Conservation (phyloP, 805 yeast species). For the Komagataella kurtzmanii region DNA sequence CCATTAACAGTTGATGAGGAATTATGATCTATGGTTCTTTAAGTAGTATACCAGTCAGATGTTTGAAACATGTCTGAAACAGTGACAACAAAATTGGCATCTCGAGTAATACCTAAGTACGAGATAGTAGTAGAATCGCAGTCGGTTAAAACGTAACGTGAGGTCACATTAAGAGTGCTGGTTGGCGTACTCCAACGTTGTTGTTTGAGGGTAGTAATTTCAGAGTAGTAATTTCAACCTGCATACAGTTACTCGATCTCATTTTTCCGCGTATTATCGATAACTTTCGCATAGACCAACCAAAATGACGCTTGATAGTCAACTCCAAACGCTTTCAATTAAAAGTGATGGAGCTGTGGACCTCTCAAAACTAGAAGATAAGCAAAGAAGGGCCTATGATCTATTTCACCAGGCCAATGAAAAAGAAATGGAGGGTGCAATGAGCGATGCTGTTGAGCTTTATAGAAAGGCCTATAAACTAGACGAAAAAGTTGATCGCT, state of each 20-base stretch:
- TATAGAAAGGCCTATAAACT: slow-evolving; percentile 63
- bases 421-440: slow-evolving; percentile 58
- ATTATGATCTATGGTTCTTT: background rate
- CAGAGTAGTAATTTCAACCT: background rate
- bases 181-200: background rate
- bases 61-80: background rate
- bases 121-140: background rate
- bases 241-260: background rate
- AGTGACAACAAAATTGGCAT: background rate
- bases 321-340: background rate
- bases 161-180: background rate
- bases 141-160: background rate
- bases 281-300: background rate
- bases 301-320: background rate
- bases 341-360: background rate
- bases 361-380: background rate
- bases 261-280: background rate
- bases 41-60: background rate
- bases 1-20: background rate
- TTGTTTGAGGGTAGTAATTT: background rate
- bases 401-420: slow-evolving; percentile 59
- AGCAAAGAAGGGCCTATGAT: slow-evolving; percentile 15
- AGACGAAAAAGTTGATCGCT: slow-evolving; percentile 41
- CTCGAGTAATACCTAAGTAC: background rate
- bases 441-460: slow-evolving; percentile 69